Base-by-base conservation (phyloP, 306 rosid species). In the Cucumis cinereus region DNA sequence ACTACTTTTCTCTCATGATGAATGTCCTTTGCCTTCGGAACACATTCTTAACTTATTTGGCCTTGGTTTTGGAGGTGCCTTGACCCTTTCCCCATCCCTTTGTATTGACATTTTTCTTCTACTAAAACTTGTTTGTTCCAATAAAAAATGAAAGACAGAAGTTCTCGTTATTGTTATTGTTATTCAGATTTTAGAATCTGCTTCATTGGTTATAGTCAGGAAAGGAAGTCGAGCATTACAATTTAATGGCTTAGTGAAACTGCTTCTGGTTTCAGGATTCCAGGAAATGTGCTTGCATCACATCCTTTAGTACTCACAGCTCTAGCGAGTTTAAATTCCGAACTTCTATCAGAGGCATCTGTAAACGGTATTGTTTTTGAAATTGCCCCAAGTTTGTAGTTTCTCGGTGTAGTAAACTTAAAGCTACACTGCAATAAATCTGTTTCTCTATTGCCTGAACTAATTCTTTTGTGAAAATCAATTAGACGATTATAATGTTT, bases 261-360 rank as follows among this genome's bases (percentile, higher is more conserved):
- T 79, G 38, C 23, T 86, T 64, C 68, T 78, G 75, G 81, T 87
- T 84, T 81, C 93, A 95, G 99, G 90, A 84, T 95, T 77, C 93
- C 97, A 15, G 99, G 97, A 77, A 85, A 91, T 78, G 82, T 87
- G 85, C 98, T 95, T 77, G 90, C 93, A 80, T 82, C 97, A 73
- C 97, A 95, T 74, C 99, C 98, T 8, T 85, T 95, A 85, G 98
- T 92, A 83, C 96, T 88, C 75, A 88, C 97, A 19, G 97, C 99
- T 78, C 83, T 95, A 76, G 88, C 98, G 69, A 95, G 92, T 87
- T 90, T 95, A 89, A 89, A 86, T 87, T 87, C 97, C 30, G 99
- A 92, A 66, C 77, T 89, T 74, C 88, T 95, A 73, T 95, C 97
- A 24, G 99, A 95, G 92, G 99, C 98, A 45, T 82, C 98, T n/a